Base-by-base conservation (phyloP, 192 early-diverging fungal genomes). In the Backusella westeae region DNA sequence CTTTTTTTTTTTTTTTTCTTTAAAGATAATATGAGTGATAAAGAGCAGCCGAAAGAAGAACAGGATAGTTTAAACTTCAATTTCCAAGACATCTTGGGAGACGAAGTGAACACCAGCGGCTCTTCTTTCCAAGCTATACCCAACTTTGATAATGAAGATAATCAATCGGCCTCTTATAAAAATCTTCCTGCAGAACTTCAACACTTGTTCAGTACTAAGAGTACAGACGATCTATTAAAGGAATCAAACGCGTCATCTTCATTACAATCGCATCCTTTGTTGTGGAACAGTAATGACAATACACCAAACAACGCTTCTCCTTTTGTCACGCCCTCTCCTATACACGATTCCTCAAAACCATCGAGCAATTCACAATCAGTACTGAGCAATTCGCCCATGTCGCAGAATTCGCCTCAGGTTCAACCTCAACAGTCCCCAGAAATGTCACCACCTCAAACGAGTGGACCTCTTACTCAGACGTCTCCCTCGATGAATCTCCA, bases 121-220 rank as follows among this genome's bases (percentile, higher is more conserved):
- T 38, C 34, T 26, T 36, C 75, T 4, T 76, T 76, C 23, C 75
- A 76, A 34, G 49, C 66, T 21, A 76, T 76, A 38, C 67, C 52
- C 6, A 70, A 42, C 12, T 68, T 76, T n/a, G 69, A 69, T 23
- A 76, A 76, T 42, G 38, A 76, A 44, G 75, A 68, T 6, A 65
- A 67, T 34, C 59, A 66, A 34, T 42, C 63, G 3, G 56, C 56
- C 5, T 76, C 75, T 1, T 76, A 69, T 36, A 46, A 65, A 10
- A 65, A 76, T 76, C 49, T 76, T 21, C 75, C 75, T 38, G 68
- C 36, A 44, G 75, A 76, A 76, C 68, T 76, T 15, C 75, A 76
- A 1, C 75, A 76, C 34, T 34, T 76, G 46, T 76, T 76, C n/a
- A 76, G 67, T 46, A 38, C 19, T 7, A 42, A 75, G 8, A 63